Evolutionary conservation across 2,329 filamentous ascomycete genomes (phyloP), one percentile per base, ranked within the genome.

Genomic region (Trichothecium roseum): DNA sequence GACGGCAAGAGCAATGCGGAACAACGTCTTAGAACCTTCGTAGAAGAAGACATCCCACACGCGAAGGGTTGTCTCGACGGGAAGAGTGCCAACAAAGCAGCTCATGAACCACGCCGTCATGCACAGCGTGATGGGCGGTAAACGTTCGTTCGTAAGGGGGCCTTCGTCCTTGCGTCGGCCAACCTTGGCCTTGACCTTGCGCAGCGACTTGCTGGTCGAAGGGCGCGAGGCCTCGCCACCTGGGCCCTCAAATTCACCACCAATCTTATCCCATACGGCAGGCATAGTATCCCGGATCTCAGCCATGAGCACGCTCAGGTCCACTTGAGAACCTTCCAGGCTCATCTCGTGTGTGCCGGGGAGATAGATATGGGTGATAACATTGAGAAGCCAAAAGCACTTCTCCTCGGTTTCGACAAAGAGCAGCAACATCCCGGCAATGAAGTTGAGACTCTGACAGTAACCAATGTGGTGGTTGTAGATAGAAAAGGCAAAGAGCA

Each of bases 21-120:
- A 96, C 6, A 96, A 73, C 1, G 87, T 94, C 56, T 91, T 93
- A 33, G 83, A 87, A 4, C 89, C 89, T 58, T 96, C 89, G 57
- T 93, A 94, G 56, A 95, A 94, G 53, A 96, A 88, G 2, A 86
- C 77, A 48, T 96, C 89, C 89, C 89, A 96, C 2, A 95, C 85
- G 7, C 89, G 81, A 14, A 95, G 71, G 0, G 88, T 89, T 14
- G 82, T 86, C 60, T 96, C 89, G 42, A 94, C 87, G 2, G 89
- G 89, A 14, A 96, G 64, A 1, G 85, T 94, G 36, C 88, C 87
- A 41, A 95, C 91, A 56, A 91, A 95, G 48, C 91, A 84, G 33
- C 84, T 93, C 89, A 96, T 95, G 57, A 96, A 93, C 89, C 89
- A 96, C 4, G 88, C 84, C 8, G 88, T 94, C 57, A 91, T 86